phyloP scores from a whole-genome alignment of 345 rosid species.

The Eucalyptus tenuipes region DNA sequence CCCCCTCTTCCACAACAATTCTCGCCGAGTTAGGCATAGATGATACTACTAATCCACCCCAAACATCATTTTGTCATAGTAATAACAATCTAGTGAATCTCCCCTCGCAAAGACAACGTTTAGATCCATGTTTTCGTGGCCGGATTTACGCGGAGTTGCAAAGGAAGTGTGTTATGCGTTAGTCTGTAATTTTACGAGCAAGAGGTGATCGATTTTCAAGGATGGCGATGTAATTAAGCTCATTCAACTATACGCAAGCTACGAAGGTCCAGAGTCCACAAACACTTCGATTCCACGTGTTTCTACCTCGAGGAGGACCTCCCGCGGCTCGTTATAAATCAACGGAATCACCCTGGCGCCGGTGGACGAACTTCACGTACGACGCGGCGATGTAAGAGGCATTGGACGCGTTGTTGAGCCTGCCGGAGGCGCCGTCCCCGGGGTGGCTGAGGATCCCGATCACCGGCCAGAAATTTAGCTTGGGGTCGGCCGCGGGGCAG shows the following conservation, averaged over 20 bases:
- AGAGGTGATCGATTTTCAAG: too few relatives aligned
- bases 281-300: neutral
- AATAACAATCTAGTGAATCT: neutral
- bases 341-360: conserved; percentile 93
- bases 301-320: conserved; percentile 54
- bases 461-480: conserved; percentile 60
- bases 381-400: conserved; percentile 77
- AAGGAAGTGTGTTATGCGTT: too few relatives aligned
- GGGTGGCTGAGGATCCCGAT: conserved; percentile 87
- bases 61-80: neutral
- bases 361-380: conserved; percentile 80
- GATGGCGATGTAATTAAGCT: neutral
- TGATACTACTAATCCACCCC: neutral
- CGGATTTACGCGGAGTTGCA: too few relatives aligned
- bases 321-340: conserved; percentile 61
- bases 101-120: neutral
- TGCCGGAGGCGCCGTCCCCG: conserved; percentile 85
- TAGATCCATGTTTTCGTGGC: neutral
- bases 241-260: neutral
- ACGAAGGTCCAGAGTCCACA: neutral
- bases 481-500: conserved; percentile 37
- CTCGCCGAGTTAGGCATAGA: neutral
- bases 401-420: conserved; percentile 42
- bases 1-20: neutral
- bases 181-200: too few relatives aligned